Conservation (phyloP, 805 yeast genomes). For the Alloascoidea hylecoeti region DNA sequence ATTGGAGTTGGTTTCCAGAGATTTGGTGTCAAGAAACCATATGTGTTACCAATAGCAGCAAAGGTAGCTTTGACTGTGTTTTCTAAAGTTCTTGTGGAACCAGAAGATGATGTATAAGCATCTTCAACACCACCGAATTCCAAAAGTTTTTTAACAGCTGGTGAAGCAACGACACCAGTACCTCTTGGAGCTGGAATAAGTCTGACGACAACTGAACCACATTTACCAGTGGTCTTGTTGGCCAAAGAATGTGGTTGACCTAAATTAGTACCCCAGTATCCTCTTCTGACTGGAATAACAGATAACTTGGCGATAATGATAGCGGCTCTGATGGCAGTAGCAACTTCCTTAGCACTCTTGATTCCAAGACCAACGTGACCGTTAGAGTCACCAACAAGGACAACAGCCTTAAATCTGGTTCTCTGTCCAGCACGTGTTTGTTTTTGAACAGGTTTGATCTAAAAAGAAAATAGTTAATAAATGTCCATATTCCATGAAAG, state of each 20-base stretch:
- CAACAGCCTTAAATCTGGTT: conserved; percentile 99
- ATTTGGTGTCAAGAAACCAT: conserved; percentile 99
- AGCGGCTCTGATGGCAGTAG: conserved; percentile 99
- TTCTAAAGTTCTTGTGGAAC: conserved; percentile 99
- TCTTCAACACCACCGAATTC: conserved; percentile 99
- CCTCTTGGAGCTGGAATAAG: conserved; percentile 99
- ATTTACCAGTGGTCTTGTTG: conserved; percentile 97
- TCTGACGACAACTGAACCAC: conserved; percentile 98
- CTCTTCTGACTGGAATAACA: conserved; percentile 99
- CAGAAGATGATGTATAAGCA: conserved; percentile 96
- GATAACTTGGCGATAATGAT: conserved; percentile 98
- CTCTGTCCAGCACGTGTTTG: conserved; percentile 99
- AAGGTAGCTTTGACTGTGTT: conserved; percentile 99
- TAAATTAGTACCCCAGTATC: conserved; percentile 99
- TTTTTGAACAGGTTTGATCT: conserved; percentile 98
- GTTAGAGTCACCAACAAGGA: conserved; percentile 97
- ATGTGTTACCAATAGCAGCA: conserved; percentile 98
- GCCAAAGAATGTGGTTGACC: conserved; percentile 99
- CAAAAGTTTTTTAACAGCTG: conserved; percentile 97
- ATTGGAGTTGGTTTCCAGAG: conserved; percentile 84
- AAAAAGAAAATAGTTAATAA: background rate
- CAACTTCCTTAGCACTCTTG: conserved; percentile 99
- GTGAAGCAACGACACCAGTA: conserved; percentile 99
- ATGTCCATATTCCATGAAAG: no score
- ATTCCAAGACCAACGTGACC: conserved; percentile 99